These are phyloP conservation scores for Sclerotinia borealis DNA, from an alignment of 2,329 filamentous ascomycete species.

Conservation along the genomic window DNA sequence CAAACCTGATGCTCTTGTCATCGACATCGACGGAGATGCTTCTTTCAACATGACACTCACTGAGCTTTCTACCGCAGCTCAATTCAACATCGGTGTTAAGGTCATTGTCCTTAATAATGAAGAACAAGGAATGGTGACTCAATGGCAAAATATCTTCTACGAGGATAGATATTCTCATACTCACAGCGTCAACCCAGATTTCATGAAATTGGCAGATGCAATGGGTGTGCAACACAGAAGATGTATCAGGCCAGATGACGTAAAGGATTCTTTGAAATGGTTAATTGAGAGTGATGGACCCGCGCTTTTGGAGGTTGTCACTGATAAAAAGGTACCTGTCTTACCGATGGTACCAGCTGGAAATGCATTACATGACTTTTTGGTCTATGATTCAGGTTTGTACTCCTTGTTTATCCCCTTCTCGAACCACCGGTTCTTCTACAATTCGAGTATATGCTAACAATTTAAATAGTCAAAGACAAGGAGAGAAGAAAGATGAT, in stretches of 20 bases:
- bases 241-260: constrained; percentile 67
- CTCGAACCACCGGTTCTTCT: not conserved
- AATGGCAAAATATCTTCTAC: constrained; percentile 98
- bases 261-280: constrained; percentile 76
- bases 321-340: constrained; percentile 90
- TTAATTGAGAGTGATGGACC: constrained; percentile 87
- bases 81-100: constrained; percentile 97
- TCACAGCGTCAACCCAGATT: constrained; percentile 92
- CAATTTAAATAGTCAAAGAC: constrained; percentile 51
- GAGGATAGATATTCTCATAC: constrained; percentile 89
- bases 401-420: constrained; percentile 17
- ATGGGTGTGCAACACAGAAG: constrained; percentile 79
- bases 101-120: constrained; percentile 94
- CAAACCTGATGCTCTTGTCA: constrained; percentile 54
- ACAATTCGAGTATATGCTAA: constrained; percentile 33
- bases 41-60: constrained; percentile 99
- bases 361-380: constrained; percentile 82
- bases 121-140: constrained; percentile 97
- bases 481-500: constrained; percentile 59
- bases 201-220: constrained; percentile 84
- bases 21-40: constrained; percentile 97
- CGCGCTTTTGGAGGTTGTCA: constrained; percentile 84
- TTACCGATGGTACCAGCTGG: constrained; percentile 94
- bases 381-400: constrained; percentile 77
- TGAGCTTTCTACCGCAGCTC: constrained; percentile 84